Base-by-base conservation (phyloP, 2,329 filamentous ascomycete genomes). In the Fusarium ambrosium region DNA sequence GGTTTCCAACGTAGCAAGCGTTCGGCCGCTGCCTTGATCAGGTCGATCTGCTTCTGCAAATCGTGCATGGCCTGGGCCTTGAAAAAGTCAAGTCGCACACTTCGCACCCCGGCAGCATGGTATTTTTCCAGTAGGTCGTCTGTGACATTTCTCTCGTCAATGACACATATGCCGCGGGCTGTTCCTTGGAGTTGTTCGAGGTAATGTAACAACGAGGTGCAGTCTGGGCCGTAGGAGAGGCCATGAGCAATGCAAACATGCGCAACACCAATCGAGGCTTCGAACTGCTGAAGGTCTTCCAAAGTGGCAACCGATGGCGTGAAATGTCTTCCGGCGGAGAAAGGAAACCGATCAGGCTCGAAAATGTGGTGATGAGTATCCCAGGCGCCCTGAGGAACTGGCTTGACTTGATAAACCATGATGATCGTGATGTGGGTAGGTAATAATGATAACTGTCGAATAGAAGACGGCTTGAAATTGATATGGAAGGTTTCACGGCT, bases 401-500 rank as follows among this genome's bases (percentile, higher is more conserved):
- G 22, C 51, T 64, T 68, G 20, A 43, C 87, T 53, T 53, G 48
- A 32, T 53, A 18, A 27, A 6, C 27, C 48, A 53, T 53, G 48
- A 53, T 53, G 48, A 27, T 53, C 14, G 48, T 53, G 48, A 53
- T 53, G 27, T 27, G 8, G 27, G 27, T 27, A 27, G 27, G 48
- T 53, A 53, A 53, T 24, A 53, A 53, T 53, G 48, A n/a, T 32
- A 53, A 53, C 48, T 53, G 48, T 53, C 20, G 27, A 53, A 29
- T 27, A 32, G 14, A 53, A 53, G 24, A 32, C 48, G 24, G 10
- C 24, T 53, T 53, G 22, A 53, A 18, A 53, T 32, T 53, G 48
- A 27, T 53, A 27, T 32, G 13, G 48, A 53, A 53, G 24, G 27
- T 32, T 29, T 53, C 14, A 53, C 14, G 24, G 22, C 22, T 24